These are phyloP conservation scores for Dendrocalamus latiflorus DNA, from an alignment of 202 grass and related monocot species.

Conservation along the genomic window DNA sequence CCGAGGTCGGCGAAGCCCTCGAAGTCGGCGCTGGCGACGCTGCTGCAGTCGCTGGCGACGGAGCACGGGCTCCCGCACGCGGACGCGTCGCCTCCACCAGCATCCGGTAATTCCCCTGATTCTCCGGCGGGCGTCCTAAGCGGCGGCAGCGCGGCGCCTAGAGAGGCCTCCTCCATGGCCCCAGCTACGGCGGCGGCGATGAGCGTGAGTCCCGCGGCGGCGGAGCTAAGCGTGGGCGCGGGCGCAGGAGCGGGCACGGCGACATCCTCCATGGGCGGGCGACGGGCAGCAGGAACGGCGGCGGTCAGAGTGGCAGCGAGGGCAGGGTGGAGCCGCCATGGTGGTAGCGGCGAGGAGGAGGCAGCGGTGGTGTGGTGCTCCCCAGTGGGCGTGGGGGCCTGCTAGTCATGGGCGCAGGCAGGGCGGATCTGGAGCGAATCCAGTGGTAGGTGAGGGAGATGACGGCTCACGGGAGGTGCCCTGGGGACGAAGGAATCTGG, in stretches of 20 bases:
- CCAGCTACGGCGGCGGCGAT: not conserved
- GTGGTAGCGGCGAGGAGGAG: not conserved
- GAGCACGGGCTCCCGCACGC: slow-evolving; percentile 46
- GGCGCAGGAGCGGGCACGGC: not conserved
- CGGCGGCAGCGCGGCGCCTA: slow-evolving; percentile 5
- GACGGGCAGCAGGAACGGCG: not conserved
- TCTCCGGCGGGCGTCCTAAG: not conserved
- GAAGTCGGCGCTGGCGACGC: slow-evolving; percentile 48
- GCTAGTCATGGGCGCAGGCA: not conserved
- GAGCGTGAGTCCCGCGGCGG: slow-evolving; percentile 10
- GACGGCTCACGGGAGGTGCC: slow-evolving; percentile 41
- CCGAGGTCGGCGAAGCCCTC: too few species aligned
- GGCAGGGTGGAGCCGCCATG: not conserved
- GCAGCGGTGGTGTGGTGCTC: not conserved
- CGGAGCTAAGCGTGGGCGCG: not conserved
- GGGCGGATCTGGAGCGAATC: too few species aligned
- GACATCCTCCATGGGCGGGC: slow-evolving; percentile 3
- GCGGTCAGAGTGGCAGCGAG: not conserved
- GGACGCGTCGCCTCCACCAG: not conserved
- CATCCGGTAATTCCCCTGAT: not conserved
- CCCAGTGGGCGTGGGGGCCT: not conserved
- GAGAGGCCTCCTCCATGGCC: slow-evolving; percentile 26
- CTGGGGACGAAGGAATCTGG: slow-evolving; percentile 14
- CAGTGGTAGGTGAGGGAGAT: slow-evolving; percentile 38
- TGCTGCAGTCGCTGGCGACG: slow-evolving; percentile 57